Evolutionary conservation across 768 basidiomycete genomes (phyloP), one percentile per base, ranked within the genome.

Genomic region (Suillus americanus): DNA sequence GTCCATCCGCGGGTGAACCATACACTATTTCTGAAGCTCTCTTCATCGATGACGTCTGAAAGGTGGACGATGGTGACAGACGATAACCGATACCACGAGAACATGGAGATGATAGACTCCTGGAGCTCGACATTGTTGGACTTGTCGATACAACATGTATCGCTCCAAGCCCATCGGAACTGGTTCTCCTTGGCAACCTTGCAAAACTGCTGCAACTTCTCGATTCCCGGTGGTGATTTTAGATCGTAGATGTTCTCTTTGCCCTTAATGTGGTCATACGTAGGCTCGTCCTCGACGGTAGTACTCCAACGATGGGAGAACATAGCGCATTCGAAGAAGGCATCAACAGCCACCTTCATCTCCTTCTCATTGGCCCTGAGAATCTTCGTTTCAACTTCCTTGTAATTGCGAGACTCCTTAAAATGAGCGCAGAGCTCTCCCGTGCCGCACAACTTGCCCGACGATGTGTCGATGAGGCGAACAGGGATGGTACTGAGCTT

Each of bases 61-160:
- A 73, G 67, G 56, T 72, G 66, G n/a, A 63, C 65, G 51, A 72
- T 64, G 60, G 71, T 70, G 33, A 68, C 38, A 33, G 62, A 28
- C 12, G 71, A 59, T 37, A 67, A 63, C 45, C 57, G 65, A 62
- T 73, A 74, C 73, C 73, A 74, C n/a, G 56, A 54, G 63, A 71
- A 71, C 73, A 74, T 73, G 60, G 73, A 67, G 14, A 65, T 65
- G 30, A 73, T 69, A 51, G 72, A 67, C 51, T 74, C 73, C 3
- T 67, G 67, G 20, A 72, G 65, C 43, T 74, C 69, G 13, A 71
- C 64, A 45, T 68, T 73, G 54, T 67, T 74, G 30, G 48, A 33
- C 33, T 72, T 74, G 61, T 72, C 54, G 62, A 74, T 68, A 33
- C 73, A 74, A 30, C 65, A 66, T 0, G 71, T 74, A 25, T 72